Evolutionary conservation across 495 filamentous ascomycete genomes (phyloP).

Genomic region (Melanomma pulvis-pyrius): DNA sequence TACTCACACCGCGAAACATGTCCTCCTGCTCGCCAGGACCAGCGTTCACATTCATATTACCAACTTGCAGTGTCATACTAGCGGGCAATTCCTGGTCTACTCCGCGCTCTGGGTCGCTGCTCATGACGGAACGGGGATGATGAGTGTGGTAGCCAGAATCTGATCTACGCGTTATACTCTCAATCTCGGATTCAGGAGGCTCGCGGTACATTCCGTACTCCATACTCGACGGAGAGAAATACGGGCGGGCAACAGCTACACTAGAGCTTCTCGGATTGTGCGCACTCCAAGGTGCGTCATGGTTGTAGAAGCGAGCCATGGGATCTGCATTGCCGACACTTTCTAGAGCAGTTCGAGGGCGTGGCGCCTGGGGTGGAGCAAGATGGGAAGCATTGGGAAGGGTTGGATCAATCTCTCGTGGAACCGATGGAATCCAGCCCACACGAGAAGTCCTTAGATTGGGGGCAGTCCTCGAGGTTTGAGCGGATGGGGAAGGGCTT

Average conservation of each 20-base stretch:
- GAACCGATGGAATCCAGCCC: neutral
- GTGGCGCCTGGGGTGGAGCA: conserved; percentile 6
- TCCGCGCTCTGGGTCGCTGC: conserved; percentile 21
- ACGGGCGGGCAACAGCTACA: neutral
- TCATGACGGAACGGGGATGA: conserved; percentile 22
- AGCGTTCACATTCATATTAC: conserved; percentile 19
- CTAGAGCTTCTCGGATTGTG: conserved; percentile 15
- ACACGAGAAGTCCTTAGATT: conserved; percentile 4
- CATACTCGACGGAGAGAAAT: conserved; percentile 15
- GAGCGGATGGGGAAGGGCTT: conserved; percentile 16
- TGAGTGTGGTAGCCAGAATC: conserved; percentile 38
- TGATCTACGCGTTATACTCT: conserved; percentile 15
- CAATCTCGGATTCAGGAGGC: conserved; percentile 15
- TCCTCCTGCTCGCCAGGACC: conserved; percentile 16
- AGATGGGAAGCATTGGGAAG: conserved; percentile 20
- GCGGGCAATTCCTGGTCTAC: conserved; percentile 23
- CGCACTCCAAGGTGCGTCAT: conserved; percentile 35
- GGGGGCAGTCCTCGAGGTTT: conserved; percentile 11
- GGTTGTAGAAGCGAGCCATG: conserved; percentile 29
- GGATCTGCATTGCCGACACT: conserved; percentile 16
- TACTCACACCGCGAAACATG: neutral
- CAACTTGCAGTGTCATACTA: conserved; percentile 15
- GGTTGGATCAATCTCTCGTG: neutral
- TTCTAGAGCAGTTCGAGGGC: conserved; percentile 18
- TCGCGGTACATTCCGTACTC: conserved; percentile 16